Evolutionary conservation across 768 basidiomycete species (phyloP), one percentile per base, ranked within the genome.

Genomic region (Cubamyces sp.): DNA sequence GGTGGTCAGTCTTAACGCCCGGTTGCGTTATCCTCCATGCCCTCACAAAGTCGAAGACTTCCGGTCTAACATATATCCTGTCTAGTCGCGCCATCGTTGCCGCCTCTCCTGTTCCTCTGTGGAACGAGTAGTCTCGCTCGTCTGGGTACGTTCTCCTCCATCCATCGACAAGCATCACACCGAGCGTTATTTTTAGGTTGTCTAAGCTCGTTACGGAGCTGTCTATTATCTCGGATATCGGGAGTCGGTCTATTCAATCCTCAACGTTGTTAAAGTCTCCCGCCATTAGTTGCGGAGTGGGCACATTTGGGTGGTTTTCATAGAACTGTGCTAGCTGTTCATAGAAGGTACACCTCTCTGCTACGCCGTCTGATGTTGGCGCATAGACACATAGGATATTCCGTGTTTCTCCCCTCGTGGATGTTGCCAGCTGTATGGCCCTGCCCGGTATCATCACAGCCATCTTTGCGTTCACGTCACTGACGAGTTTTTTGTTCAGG

Each of bases 221-320:
- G 6, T 21, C 40, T n/a, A 4, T 5, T 12, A 3, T 1, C 5
- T 47, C n/a, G 4, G 28, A 1, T 12, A 51, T 7, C 1, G 57
- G 57, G 2, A 45, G 7, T 4, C 57, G 8, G 16, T 59, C 57
- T 14, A 59, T 28, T 0, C 1, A 7, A 6, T 51, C 57, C 28
- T 59, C 57, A 3, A 46, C 30, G 5, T 51, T 52, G 30, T 60
- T 60, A 19, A 60, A 60, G 5, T 59, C 57, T 1, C 57, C 49
- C 3, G 57, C 48, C 57, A 59, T 51, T 0, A 59, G 9, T 5
- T 51, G 25, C 41, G 49, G 57, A 1, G 11, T 18, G 0, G 39
- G 48, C 3, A 51, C 2, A 15, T 3, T 12, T 8, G 48, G 21
- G 3, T 28, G 15, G 4, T 3, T 3, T 7, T 40, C 47, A n/a